Base-by-base conservation (phyloP, 225 moss, liverwort and hornwort species). In the Rhytidiadelphus loreus region DNA sequence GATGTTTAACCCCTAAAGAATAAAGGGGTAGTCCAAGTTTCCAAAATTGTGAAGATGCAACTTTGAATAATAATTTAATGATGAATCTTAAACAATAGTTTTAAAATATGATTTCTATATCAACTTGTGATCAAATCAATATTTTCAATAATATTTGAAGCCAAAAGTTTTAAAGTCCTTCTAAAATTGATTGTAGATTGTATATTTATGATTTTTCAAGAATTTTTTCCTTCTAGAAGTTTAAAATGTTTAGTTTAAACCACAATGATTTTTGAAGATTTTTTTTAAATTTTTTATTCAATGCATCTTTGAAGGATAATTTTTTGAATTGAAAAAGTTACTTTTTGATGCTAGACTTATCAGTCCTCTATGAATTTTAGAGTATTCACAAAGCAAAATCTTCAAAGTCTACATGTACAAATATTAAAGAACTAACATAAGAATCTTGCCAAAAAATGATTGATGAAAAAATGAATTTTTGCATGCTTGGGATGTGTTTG, bases 21-120 rank as follows among this genome's bases (percentile, higher is more conserved):
- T 37, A 1, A 65, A 21, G 1, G 14, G 6, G 3, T 2, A 66
- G 9, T 66, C 5, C 2, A 19, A 5, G 19, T 65, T 11, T 0
- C 12, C 3, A 33, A 37, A 66, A 37, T 66, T 21, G 5, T 35
- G 4, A 66, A 33, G 17, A 37, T 18, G 20, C 21, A 37, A 10
- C 6, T 66, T 37, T 21, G 3, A 21, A 37, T 20, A 21, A 37
- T 37, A 37, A 1, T 66, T 66, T 66, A 4, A 11, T 21, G 37
- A 66, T 66, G 37, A 37, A 21, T 35, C 6, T 66, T 12, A n/a
- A 37, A 37, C 21, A 37, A 12, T 68, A 39, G 23, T 23, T 18
- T 23, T 39, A 39, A n/a, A 22, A 22, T 39, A 13, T 68, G 5
- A n/a, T 68, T 68, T n/a, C 7, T n/a, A 23, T 3, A 23, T 68